Percentiles rank a stretch among this genome's conserved stretches.
Conservation (phyloP, 2,329 filamentous ascomycete species). For the Ophiostoma pallidulum region DNA sequence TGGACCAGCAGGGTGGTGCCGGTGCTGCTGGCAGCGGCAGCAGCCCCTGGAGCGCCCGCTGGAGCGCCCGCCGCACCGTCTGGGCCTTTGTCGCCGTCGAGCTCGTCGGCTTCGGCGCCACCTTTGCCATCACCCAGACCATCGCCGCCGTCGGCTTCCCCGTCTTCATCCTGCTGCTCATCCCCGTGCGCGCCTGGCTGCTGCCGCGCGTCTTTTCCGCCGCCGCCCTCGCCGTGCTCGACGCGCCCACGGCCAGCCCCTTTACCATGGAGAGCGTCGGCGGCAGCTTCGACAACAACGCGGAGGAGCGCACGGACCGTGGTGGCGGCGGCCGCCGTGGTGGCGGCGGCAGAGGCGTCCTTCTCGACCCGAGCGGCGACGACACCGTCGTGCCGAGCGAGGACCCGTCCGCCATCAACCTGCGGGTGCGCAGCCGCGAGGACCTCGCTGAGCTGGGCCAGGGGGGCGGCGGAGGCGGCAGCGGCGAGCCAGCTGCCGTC, state of each 20-base stretch:
- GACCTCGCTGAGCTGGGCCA: slow-evolving; percentile 15
- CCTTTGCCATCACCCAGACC: slow-evolving; percentile 73
- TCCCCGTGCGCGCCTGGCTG: slow-evolving; percentile 55
- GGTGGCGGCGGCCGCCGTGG: not conserved
- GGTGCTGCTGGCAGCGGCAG: too few species aligned
- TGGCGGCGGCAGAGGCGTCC: too few species aligned
- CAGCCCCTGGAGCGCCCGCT: too few species aligned
- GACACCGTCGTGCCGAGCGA: slow-evolving; percentile 2
- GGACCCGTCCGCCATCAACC: slow-evolving; percentile 1
- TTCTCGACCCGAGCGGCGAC: not conserved
- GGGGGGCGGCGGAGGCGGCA: not conserved
- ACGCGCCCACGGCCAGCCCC: slow-evolving; percentile 64
- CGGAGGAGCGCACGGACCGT: slow-evolving; percentile 17
- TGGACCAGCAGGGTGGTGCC: too few species aligned
- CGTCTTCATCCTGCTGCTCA: slow-evolving; percentile 59
- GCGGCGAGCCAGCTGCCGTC: not conserved
- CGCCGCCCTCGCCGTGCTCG: slow-evolving; percentile 53
- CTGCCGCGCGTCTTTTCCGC: slow-evolving; percentile 52
- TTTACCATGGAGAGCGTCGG: slow-evolving; percentile 71
- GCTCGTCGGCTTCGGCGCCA: slow-evolving; percentile 62
- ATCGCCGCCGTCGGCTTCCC: slow-evolving; percentile 76
- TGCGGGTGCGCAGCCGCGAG: slow-evolving; percentile 4
- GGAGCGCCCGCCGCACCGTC: slow-evolving; percentile 46
- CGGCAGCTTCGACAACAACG: slow-evolving; percentile 41
- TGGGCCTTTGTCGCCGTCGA: slow-evolving; percentile 64